Conservation (phyloP, 2,329 filamentous ascomycete species). For the Fusarium burgessii region DNA sequence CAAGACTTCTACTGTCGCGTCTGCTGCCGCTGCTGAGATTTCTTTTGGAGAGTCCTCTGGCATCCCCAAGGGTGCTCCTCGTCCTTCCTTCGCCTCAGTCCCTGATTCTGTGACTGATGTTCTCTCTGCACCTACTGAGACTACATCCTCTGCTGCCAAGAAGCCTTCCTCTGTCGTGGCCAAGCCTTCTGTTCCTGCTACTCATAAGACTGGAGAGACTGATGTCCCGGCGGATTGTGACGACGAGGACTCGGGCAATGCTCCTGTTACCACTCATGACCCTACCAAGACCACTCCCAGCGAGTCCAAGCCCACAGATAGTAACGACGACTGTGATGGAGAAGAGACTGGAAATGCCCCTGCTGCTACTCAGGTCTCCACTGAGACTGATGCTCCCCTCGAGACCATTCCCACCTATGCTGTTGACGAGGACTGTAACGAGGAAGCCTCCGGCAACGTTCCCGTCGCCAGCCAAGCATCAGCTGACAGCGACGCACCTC, state of each 20-base stretch:
- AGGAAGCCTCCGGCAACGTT: background rate
- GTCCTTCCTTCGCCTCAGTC: constrained; percentile 34
- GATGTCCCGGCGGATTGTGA: background rate
- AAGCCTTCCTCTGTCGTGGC: constrained; percentile 21
- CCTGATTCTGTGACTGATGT: constrained; percentile 30
- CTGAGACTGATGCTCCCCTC: too few relatives aligned
- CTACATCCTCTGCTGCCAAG: background rate
- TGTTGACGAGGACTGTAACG: constrained; percentile 4
- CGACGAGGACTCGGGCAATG: background rate
- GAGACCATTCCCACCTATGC: constrained; percentile 4
- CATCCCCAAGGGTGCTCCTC: constrained; percentile 31
- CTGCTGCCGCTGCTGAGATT: constrained; percentile 16
- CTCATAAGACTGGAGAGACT: background rate
- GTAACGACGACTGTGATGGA: background rate
- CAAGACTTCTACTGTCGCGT: constrained; percentile 12
- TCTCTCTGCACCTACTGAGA: constrained; percentile 19
- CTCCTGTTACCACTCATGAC: background rate
- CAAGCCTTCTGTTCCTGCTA: constrained; percentile 7
- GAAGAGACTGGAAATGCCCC: background rate
- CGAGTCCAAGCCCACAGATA: background rate
- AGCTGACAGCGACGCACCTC: background rate
- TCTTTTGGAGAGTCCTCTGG: constrained; percentile 1
- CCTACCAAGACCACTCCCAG: constrained; percentile 3
- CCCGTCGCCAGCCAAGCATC: background rate
- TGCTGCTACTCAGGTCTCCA: background rate